Percentiles rank a stretch among this genome's conserved stretches.
These are phyloP conservation scores for Spergularia marina DNA, from an alignment of 148 eudicot genomes.

Conservation along the genomic window DNA sequence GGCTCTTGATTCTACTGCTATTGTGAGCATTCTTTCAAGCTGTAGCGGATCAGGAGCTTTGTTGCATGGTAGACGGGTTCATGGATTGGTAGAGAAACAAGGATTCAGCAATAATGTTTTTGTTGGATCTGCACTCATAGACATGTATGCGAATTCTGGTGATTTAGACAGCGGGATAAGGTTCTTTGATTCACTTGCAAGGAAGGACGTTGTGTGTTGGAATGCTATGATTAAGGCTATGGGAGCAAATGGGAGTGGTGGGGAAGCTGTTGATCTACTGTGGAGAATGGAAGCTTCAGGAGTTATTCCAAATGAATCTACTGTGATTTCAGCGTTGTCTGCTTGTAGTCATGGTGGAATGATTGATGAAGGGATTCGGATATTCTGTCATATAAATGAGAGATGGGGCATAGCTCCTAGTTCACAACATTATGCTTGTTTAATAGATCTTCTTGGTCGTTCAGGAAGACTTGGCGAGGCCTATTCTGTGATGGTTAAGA, in stretches of 20 bases:
- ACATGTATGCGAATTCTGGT: constrained; percentile 48
- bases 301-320: constrained; percentile 43
- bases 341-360: constrained; percentile 61
- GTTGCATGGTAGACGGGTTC: constrained; percentile 39
- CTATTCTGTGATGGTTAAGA: constrained; percentile 29
- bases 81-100: constrained; percentile 35
- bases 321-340: constrained; percentile 44
- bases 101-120: constrained; percentile 46
- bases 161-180: constrained; percentile 32
- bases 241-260: constrained; percentile 46
- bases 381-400: constrained; percentile 35
- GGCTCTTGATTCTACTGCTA: constrained; percentile 43
- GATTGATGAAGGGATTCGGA: constrained; percentile 44
- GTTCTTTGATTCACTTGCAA: constrained; percentile 36
- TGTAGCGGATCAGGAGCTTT: constrained; percentile 43
- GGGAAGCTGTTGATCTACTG: constrained; percentile 39
- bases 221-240: constrained; percentile 51
- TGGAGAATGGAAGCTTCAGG: constrained; percentile 37
- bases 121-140: constrained; percentile 44
- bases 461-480: constrained; percentile 53
- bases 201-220: constrained; percentile 55
- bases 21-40: constrained; percentile 37
- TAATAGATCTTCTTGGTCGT: constrained; percentile 57
- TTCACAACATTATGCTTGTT: constrained; percentile 52
- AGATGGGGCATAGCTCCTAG: constrained; percentile 39